Conservation (phyloP, 345 rosid species). For the Lepidium didymum region DNA sequence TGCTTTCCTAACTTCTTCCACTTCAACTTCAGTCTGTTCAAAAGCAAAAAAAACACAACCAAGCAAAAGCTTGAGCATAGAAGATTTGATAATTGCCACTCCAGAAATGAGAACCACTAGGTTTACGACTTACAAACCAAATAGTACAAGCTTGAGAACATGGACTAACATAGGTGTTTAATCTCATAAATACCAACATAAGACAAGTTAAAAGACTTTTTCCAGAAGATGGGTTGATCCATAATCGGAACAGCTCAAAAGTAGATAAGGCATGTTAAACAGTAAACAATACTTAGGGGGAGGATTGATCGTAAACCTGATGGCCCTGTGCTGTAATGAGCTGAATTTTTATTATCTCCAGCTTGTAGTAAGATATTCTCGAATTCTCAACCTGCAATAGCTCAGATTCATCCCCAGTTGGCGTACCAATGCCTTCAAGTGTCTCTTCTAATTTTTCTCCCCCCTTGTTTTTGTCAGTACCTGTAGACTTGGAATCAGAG, state of each 20-base stretch:
- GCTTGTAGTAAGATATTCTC: slow-evolving; percentile 60
- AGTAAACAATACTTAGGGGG: not conserved
- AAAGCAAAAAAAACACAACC: slow-evolving; percentile 18
- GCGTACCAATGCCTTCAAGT: slow-evolving; percentile 32
- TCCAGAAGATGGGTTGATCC: not conserved
- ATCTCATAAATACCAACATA: not conserved
- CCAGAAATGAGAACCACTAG: not conserved
- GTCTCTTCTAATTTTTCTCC: slow-evolving; percentile 32
- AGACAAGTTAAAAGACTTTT: not conserved
- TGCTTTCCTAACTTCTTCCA: slow-evolving; percentile 63
- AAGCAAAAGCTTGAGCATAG: slow-evolving; percentile 13
- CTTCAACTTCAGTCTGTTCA: slow-evolving; percentile 51
- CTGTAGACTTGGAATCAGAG: slow-evolving; percentile 29
- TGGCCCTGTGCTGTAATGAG: slow-evolving; percentile 67
- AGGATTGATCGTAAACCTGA: slow-evolving; percentile 42
- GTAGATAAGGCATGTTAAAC: not conserved
- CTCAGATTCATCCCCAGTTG: slow-evolving; percentile 36
- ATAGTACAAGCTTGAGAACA: not conserved
- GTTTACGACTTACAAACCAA: not conserved
- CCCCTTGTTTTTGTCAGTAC: slow-evolving; percentile 24
- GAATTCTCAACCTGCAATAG: slow-evolving; percentile 33
- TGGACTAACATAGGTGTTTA: not conserved
- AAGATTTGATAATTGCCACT: not conserved
- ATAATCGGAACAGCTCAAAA: not conserved
- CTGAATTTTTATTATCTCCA: slow-evolving; percentile 73